These are phyloP conservation scores for Eragrostis nindensis DNA, from an alignment of 176 grass and related monocot genomes.

Conservation along the genomic window DNA sequence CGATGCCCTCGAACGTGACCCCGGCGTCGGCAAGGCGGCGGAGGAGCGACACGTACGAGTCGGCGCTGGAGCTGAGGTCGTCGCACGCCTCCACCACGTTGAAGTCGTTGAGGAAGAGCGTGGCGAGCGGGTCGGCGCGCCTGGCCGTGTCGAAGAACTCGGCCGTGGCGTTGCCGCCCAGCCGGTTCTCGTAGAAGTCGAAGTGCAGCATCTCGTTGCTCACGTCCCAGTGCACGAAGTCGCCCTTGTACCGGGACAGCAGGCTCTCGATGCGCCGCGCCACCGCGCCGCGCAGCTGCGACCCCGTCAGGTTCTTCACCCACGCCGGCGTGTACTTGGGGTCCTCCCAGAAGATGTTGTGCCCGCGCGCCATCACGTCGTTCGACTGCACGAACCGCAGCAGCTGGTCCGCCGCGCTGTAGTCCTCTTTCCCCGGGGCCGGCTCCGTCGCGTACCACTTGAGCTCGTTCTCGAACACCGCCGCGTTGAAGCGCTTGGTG, in stretches of 20 bases:
- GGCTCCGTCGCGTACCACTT: conserved; percentile 97
- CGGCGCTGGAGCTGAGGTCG: conserved; percentile 74
- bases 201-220: conserved; percentile 98
- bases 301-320: conserved; percentile 73
- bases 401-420: conserved; percentile 59
- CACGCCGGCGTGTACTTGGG: conserved; percentile 69
- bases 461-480: conserved; percentile 96
- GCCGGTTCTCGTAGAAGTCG: conserved; percentile 85
- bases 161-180: conserved; percentile 63
- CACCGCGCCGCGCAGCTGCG: conserved; percentile 62
- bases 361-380: conserved; percentile 70
- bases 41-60: conserved; percentile 64
- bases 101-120: conserved; percentile 95
- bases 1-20: conserved; percentile 77
- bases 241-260: conserved; percentile 69
- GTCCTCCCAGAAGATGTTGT: conserved; percentile 99
- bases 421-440: conserved; percentile 62
- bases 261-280: conserved; percentile 68
- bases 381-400: conserved; percentile 59
- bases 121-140: conserved; percentile 74
- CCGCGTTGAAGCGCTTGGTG: conserved; percentile 65
- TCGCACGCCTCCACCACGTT: conserved; percentile 86
- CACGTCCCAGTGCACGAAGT: conserved; percentile 97
- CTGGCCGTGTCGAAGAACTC: conserved; percentile 78
- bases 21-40: conserved; percentile 60